Evolutionary conservation across 179 eudicot genomes (phyloP), one percentile per base, ranked within the genome.

Genomic region (Silene coronaria): DNA sequence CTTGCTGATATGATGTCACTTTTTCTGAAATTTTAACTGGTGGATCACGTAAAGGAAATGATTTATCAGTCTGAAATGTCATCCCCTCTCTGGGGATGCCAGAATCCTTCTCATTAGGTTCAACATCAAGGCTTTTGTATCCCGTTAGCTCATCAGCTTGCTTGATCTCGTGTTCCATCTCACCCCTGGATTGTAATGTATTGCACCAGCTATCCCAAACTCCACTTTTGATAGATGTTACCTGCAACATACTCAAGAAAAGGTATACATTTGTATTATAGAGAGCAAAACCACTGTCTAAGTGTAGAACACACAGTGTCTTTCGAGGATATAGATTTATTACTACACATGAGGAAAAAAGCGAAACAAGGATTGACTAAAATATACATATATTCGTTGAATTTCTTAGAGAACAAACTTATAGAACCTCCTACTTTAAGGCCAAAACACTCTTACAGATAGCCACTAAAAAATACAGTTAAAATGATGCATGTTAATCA

Each of bases 151-250:
- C 82, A 51, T 82, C 80, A 51, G 82, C 53, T 66, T 6, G 59
- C 28, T 76, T 48, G 71, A 61, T 60, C 34, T 73, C 68, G 42
- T 75, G 71, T 11, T 77, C 88, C 17, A 67, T 77, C 61, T 86
- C 81, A 55, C 78, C 78, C 34, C 80, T 70, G 16, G 79, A 82
- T 80, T 84, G 92, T 38, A 88, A 80, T 62, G 89, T 80, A 67
- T 91, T 89, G 75, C 87, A 89, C 80, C 89, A 80, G 78, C 88
- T 86, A 84, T 92, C 97, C 89, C 91, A 91, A 85, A 87, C 80
- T 73, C 96, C 96, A 69, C 75, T 67, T 74, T 84, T 87, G 36
- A 92, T 87, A 65, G 90, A 91, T 68, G 58, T 68, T 21, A 92
- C 87, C 97, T 92, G 94, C 80, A 84, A 81, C 63, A 42, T 42